Base-by-base conservation (phyloP, 148 eudicot genomes). In the Rhododendron griersonianum region DNA sequence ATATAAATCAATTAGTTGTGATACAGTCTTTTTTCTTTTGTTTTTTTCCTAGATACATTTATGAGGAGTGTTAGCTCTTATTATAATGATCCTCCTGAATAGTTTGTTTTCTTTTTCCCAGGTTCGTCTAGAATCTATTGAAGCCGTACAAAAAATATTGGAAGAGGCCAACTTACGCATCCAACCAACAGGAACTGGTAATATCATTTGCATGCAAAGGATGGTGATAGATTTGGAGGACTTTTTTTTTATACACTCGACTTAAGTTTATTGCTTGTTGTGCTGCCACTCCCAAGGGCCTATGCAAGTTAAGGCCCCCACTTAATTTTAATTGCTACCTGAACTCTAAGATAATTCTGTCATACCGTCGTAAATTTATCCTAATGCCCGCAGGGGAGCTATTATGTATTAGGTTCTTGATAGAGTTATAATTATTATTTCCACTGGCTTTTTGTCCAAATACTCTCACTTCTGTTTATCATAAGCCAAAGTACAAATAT, bases 101-200 rank as follows among this genome's bases (percentile, higher is more conserved):
- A 5, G 44, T 73, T 23, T 69, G 21, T 84, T 87, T 82, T 39
- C 30, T 86, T 61, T 71, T 44, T 78, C 89, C 28, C 87, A 95
- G 98, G 83, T 89, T 81, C 99, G 99, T 78, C 86, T 94, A 91
- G 99, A 97, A 85, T 95, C 98, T 76, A 93, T 97, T 88, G 99
- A 97, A 89, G 93, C 95, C 85, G 95, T 95, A 57, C 94, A 92
- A 88, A 93, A 85, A 85, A 94, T 94, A 63, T 83, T 95, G 92
- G 99, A 97, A 89, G 98, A 97, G 90, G 99, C 98, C 83, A 97
- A 97, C 88, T 95, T 89, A 84, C 99, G 98, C 81, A 94, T 95
- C 87, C 95, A 93, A 85, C 95, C 99, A 10, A 89, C 94, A 45
- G 98, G 98, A 90, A 96, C 96, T 86, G 99, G 98, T 96, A 90